These are phyloP conservation scores for Abelmoschus esculentus DNA, from an alignment of 345 rosid species.

Conservation along the genomic window DNA sequence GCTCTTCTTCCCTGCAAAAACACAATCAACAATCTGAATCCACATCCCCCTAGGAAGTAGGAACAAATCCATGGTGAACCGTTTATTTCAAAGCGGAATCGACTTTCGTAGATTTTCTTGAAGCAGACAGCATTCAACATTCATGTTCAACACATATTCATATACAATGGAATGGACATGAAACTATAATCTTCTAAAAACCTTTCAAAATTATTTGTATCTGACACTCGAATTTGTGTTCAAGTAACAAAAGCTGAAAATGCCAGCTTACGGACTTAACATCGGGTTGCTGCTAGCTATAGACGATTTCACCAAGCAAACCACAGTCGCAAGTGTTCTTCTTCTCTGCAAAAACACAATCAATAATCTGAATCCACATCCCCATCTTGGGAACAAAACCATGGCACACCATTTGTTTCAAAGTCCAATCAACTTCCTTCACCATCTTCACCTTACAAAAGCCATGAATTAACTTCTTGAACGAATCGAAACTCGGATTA, in stretches of 20 bases:
- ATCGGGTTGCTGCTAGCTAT: slow-evolving; percentile 3
- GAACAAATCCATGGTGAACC: slow-evolving; percentile 75
- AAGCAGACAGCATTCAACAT: too few relatives aligned
- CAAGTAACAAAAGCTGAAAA: neutral
- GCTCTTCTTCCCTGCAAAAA: slow-evolving; percentile 19
- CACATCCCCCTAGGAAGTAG: slow-evolving; percentile 49
- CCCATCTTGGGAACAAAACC: slow-evolving; percentile 76
- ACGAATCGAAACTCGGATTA: slow-evolving; percentile 62
- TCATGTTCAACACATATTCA: too few relatives aligned
- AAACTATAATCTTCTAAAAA: too few relatives aligned
- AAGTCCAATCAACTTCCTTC: slow-evolving; percentile 59
- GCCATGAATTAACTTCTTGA: slow-evolving; percentile 55
- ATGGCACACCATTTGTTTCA: slow-evolving; percentile 66
- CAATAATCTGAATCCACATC: slow-evolving; percentile 51
- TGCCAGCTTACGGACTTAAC: neutral
- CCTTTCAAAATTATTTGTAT: neutral
- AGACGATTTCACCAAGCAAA: slow-evolving; percentile 15
- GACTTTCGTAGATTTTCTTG: slow-evolving; percentile 22
- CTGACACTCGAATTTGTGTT: neutral
- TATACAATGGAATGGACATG: too few relatives aligned
- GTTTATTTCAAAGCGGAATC: slow-evolving; percentile 59
- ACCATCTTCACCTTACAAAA: slow-evolving; percentile 38
- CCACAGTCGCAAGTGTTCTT: neutral
- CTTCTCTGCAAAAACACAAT: slow-evolving; percentile 22
- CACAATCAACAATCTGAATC: slow-evolving; percentile 36